Percentiles rank a stretch among this genome's conserved stretches.
phyloP scores from a whole-genome alignment of 371 early-diverging fungal genomes.

The Basidiobolus heterosporus region DNA sequence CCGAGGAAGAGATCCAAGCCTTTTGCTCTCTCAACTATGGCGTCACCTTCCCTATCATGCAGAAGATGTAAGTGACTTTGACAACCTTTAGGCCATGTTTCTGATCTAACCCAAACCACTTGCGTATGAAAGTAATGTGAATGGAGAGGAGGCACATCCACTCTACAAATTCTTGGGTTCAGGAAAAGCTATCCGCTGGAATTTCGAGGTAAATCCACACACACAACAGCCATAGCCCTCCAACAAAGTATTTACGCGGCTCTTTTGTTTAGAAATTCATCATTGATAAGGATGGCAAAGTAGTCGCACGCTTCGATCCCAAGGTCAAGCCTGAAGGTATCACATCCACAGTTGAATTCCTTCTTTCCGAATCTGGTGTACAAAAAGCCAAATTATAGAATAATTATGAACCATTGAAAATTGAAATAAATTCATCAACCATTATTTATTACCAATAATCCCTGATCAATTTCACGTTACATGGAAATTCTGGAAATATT shows the following conservation, averaged over 20 bases:
- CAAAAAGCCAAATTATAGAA: too few relatives aligned
- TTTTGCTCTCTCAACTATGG: constrained; percentile 51
- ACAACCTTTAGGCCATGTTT: constrained; percentile 8
- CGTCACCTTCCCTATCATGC: constrained; percentile 68
- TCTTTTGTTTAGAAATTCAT: constrained; percentile 68
- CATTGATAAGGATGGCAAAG: constrained; percentile 46
- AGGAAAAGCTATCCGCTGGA: constrained; percentile 57
- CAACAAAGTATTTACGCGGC: too few relatives aligned
- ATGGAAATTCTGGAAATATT: too few relatives aligned
- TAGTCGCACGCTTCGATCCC: constrained; percentile 44
- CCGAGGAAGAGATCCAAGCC: constrained; percentile 37
- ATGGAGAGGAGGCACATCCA: constrained; percentile 53
- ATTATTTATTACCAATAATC: too few relatives aligned
- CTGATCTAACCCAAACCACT: too few relatives aligned
- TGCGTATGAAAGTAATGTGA: constrained; percentile 39
- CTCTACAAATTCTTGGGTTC: constrained; percentile 58
- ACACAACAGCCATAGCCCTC: too few relatives aligned
- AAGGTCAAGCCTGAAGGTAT: constrained; percentile 30
- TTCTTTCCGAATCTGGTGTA: constrained; percentile 9
- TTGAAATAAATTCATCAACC: too few relatives aligned
- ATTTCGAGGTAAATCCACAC: constrained; percentile 22
- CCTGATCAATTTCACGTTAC: too few relatives aligned
- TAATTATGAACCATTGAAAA: too few relatives aligned
- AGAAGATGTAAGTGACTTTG: constrained; percentile 23
- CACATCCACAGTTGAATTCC: constrained; percentile 28